Base-by-base conservation (phyloP, 2,329 filamentous ascomycete genomes). In the Huntiella abstrusa region DNA sequence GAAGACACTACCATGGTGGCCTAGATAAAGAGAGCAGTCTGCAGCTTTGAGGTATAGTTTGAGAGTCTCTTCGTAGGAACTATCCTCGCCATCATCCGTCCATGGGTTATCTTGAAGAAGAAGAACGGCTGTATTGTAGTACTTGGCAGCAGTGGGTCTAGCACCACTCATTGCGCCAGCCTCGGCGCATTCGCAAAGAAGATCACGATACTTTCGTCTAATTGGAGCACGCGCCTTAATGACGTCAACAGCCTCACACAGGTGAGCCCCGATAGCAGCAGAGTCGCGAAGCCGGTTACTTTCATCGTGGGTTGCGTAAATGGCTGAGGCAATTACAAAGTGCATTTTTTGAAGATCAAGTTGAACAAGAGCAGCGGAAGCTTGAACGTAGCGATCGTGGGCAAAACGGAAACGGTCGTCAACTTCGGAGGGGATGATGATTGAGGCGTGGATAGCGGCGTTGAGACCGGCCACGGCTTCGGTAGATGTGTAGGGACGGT, bases 341-440 rank as follows among this genome's bases (percentile, higher is more conserved):
- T 95, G 86, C 87, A 95, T 95, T 54, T 82, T 81, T 15, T 72
- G 66, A 16, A 72, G 64, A 47, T 81, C 76, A 55, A 74, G 77
- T 56, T 87, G 77, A 51, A 73, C 75, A 44, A 94, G 64, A 4
- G 73, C 70, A 11, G 73, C 67, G 4, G 84, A 77, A 12, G 83
- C 84, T 57, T 82, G 77, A 43, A 86, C 71, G 55, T 92, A 92
- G 45, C 87, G 75, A 59, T 95, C 87, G 59, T 95, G 87, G 33
- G 80, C 77, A 58, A 95, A 95, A 33, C 77, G 76, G 59, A 94
- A 95, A 36, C 77, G 73, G 59, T 94, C 85, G 55, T 95, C 88
- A 1, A 78, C 77, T 51, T 91, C 83, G 15, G 81, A 83, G 1
- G 83, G 73, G 47, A 88, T 75, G 36, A 96, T 69, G 45, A 95